A percentile compares a stretch with the other conserved stretches of the same genome.
Conservation (phyloP, 2,329 filamentous ascomycete species). For the Colletotrichum orchidophilum region DNA sequence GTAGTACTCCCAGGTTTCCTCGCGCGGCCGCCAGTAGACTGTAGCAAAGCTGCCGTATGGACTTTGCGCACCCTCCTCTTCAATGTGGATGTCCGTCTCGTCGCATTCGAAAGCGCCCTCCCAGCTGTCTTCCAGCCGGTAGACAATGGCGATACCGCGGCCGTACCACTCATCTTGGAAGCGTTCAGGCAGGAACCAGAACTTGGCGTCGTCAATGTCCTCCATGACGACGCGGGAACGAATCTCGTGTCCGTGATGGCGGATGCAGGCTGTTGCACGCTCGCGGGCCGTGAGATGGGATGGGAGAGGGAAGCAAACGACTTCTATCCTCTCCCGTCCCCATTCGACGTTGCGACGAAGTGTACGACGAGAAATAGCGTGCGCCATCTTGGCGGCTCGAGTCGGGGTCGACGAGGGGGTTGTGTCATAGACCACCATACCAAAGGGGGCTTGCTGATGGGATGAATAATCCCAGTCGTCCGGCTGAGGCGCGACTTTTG, state of each 20-base stretch:
- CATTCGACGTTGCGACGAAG: neutral
- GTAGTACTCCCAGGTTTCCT: neutral
- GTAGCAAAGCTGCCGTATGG: neutral
- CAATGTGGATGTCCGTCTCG: neutral
- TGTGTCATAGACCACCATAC: neutral
- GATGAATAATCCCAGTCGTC: neutral
- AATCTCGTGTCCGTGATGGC: neutral
- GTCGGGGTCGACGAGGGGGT: neutral
- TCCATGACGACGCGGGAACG: neutral
- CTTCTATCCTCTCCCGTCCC: neutral
- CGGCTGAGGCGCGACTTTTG: neutral
- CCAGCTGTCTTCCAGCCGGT: neutral
- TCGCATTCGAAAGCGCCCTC: neutral
- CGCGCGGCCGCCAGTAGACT: neutral
- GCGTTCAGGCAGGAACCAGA: neutral
- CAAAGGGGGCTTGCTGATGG: neutral
- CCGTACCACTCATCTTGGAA: neutral
- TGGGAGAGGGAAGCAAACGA: neutral
- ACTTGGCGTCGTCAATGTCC: neutral
- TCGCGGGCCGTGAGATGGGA: neutral
- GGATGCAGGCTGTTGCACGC: neutral
- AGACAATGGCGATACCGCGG: neutral
- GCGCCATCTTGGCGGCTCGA: neutral
- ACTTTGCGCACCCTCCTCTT: neutral
- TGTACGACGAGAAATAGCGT: neutral